Evolutionary conservation across 345 rosid genomes (phyloP).

Genomic region (Salix koriyanagi): DNA sequence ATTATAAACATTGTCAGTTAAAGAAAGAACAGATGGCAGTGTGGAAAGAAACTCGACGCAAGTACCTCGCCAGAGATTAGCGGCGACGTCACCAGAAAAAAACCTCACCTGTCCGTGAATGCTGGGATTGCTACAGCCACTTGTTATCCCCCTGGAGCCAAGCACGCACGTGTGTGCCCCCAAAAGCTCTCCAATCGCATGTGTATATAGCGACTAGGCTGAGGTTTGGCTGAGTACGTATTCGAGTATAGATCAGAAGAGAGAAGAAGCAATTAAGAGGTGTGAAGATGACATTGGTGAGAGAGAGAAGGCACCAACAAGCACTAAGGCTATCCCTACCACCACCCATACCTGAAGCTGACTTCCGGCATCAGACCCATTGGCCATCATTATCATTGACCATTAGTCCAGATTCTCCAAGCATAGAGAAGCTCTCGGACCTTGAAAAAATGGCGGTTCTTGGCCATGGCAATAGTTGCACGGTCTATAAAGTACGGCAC

Average conservation of each 20-base stretch:
- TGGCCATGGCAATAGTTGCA: slow-evolving; percentile 59
- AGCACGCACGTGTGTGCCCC: slow-evolving; percentile 13
- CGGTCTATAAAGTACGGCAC: slow-evolving; percentile 55
- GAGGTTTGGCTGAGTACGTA: background rate
- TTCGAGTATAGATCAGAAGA: background rate
- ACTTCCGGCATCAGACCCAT: slow-evolving; percentile 8
- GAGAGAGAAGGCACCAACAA: slow-evolving; percentile 56
- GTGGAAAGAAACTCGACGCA: background rate
- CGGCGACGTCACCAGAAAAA: slow-evolving; percentile 24
- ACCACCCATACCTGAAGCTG: slow-evolving; percentile 20
- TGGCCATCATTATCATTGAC: background rate
- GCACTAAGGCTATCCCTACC: slow-evolving; percentile 47
- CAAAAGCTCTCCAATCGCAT: background rate
- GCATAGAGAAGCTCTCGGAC: slow-evolving; percentile 35
- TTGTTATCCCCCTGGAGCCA: slow-evolving; percentile 9
- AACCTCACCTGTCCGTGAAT: slow-evolving; percentile 32
- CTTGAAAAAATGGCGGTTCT: slow-evolving; percentile 47
- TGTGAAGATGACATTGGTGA: slow-evolving; percentile 53
- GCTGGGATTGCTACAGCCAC: slow-evolving; percentile 26
- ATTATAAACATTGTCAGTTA: background rate
- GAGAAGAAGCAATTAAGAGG: background rate
- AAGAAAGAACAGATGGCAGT: slow-evolving; percentile 4
- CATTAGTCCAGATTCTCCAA: slow-evolving; percentile 33
- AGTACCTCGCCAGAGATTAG: slow-evolving; percentile 11
- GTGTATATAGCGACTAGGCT: background rate